These are phyloP conservation scores for Cryphonectria nitschkei DNA, from an alignment of 2,329 filamentous ascomycete species.

Conservation along the genomic window DNA sequence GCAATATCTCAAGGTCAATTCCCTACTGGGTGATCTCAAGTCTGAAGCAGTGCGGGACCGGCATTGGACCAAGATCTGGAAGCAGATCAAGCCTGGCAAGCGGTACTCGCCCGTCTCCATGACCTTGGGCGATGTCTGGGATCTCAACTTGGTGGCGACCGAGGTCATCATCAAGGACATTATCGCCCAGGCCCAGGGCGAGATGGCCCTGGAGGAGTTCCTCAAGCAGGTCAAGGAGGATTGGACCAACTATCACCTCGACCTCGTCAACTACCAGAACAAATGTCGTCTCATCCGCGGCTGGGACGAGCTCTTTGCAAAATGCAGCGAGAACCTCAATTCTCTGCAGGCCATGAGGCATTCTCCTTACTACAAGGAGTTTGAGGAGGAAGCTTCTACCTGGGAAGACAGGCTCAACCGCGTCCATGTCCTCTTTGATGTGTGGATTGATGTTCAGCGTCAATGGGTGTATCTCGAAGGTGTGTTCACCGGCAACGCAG, in stretches of 20 bases:
- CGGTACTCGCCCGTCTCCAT: conserved; percentile 92
- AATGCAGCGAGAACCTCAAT: conserved; percentile 97
- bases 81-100: conserved; percentile 88
- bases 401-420: conserved; percentile 99
- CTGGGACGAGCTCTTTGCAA: conserved; percentile 97
- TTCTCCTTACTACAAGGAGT: conserved; percentile 99
- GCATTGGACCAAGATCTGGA: conserved; percentile 98
- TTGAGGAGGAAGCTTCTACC: conserved; percentile 92
- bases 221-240: conserved; percentile 94
- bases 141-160: conserved; percentile 85
- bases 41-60: conserved; percentile 95
- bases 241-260: conserved; percentile 93
- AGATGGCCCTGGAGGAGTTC: conserved; percentile 98
- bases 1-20: conserved; percentile 87
- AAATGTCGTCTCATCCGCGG: conserved; percentile 97
- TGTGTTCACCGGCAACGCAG: conserved; percentile 96
- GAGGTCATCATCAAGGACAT: conserved; percentile 90
- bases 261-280: conserved; percentile 96
- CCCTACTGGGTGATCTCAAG: conserved; percentile 85
- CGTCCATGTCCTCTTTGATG: conserved; percentile 95
- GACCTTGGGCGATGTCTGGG: conserved; percentile 98
- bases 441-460: conserved; percentile 99
- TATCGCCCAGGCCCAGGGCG: conserved; percentile 92
- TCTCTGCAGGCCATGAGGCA: conserved; percentile 98
- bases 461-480: conserved; percentile 99